A percentile compares a stretch with the other conserved stretches of the same genome.
phyloP scores from a whole-genome alignment of 306 rosid species.

The Lathyrus aphaca region DNA sequence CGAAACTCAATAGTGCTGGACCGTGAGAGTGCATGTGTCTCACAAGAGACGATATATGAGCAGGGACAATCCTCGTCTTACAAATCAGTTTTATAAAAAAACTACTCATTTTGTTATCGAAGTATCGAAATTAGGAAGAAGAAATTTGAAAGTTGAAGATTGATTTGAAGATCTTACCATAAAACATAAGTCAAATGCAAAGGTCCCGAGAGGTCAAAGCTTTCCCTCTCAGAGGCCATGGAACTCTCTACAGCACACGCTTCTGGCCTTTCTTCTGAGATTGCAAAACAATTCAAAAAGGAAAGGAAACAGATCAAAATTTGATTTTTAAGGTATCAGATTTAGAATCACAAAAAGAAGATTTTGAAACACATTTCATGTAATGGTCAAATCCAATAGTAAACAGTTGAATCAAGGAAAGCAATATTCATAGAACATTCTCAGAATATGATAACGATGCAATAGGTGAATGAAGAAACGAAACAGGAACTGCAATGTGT shows the following conservation, averaged over 20 bases:
- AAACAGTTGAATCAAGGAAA: neutral
- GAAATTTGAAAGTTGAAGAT: conserved; percentile 4
- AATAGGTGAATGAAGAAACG: neutral
- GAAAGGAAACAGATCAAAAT: conserved; percentile 23
- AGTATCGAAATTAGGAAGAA: neutral
- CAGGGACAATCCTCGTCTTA: too few species aligned
- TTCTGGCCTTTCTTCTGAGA: conserved; percentile 34
- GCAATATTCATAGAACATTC: conserved; percentile 25
- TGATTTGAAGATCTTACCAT: conserved; percentile 58
- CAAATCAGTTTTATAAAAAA: too few species aligned
- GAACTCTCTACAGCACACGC: conserved; percentile 7
- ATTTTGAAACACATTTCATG: neutral
- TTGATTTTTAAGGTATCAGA: conserved; percentile 25
- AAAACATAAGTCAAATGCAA: conserved; percentile 69
- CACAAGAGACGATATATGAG: too few species aligned
- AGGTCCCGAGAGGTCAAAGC: conserved; percentile 79
- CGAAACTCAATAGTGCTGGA: too few species aligned
- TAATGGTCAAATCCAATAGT: neutral
- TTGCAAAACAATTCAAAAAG: conserved; percentile 24
- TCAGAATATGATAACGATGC: neutral
- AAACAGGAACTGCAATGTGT: neutral
- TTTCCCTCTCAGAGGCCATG: conserved; percentile 80
- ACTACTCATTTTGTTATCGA: neutral
- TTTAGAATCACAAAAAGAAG: neutral
- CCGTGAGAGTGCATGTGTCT: too few species aligned